These are phyloP conservation scores for Nematodospora valgi DNA, from an alignment of 805 yeast genomes.

Conservation along the genomic window DNA sequence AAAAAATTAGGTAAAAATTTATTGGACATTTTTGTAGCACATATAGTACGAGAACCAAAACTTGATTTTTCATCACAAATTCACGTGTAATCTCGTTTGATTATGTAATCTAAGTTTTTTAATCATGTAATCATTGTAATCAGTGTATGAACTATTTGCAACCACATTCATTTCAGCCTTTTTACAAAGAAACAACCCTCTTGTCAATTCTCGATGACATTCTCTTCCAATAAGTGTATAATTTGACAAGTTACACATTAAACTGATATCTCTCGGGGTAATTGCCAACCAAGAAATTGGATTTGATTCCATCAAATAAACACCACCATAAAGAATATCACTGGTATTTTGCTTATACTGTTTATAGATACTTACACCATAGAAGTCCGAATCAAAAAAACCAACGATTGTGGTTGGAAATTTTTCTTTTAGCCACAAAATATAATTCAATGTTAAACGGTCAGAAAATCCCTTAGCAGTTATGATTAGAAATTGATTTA, in stretches of 20 bases:
- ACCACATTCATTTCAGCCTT: slow-evolving; percentile 57
- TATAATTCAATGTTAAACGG: slow-evolving; percentile 37
- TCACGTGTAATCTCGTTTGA: neutral
- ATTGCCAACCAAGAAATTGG: slow-evolving; percentile 23
- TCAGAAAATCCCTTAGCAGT: slow-evolving; percentile 75
- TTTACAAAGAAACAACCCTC: slow-evolving; percentile 46
- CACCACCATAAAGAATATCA: slow-evolving; percentile 36
- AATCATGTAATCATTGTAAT: slow-evolving; percentile 1
- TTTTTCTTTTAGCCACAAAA: slow-evolving; percentile 2
- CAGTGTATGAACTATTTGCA: neutral
- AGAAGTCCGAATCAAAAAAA: slow-evolving; percentile 62
- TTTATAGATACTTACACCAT: slow-evolving; percentile 53
- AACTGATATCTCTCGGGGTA: slow-evolving; percentile 16
- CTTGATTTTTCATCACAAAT: too few relatives aligned
- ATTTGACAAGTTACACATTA: slow-evolving; percentile 15
- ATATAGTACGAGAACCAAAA: too few relatives aligned
- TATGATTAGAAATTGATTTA: slow-evolving; percentile 25
- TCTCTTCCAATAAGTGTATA: neutral
- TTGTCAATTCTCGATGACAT: slow-evolving; percentile 48
- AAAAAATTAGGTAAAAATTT: too few relatives aligned
- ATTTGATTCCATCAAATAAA: slow-evolving; percentile 35
- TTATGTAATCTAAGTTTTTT: neutral
- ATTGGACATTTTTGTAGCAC: too few relatives aligned
- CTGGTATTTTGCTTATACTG: slow-evolving; percentile 27
- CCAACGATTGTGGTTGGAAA: slow-evolving; percentile 26